Evolutionary conservation across 805 yeast genomes (phyloP).

Genomic region (Wickerhamomyces bisporus): DNA sequence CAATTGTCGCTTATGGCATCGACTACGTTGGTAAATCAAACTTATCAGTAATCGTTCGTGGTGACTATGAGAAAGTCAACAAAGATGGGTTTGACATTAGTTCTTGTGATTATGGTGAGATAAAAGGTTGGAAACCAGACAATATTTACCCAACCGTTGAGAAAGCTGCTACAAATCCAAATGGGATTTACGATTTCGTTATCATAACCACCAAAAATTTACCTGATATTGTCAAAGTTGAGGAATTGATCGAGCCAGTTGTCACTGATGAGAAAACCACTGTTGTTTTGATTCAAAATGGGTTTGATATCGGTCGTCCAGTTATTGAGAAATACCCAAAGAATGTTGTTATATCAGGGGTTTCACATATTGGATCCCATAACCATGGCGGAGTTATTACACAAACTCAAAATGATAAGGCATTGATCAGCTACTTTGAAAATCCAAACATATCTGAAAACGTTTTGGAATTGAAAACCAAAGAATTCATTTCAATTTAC

Average conservation of each 20-base stretch:
- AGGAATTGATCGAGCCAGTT: slow-evolving; percentile 46
- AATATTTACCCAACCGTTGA: slow-evolving; percentile 40
- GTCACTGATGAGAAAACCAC: slow-evolving; percentile 39
- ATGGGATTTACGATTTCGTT: slow-evolving; percentile 38
- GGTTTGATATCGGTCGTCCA: slow-evolving; percentile 59
- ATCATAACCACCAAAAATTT: slow-evolving; percentile 58
- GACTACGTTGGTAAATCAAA: slow-evolving; percentile 40
- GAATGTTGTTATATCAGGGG: slow-evolving; percentile 51
- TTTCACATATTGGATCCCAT: slow-evolving; percentile 58
- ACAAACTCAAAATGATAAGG: slow-evolving; percentile 46
- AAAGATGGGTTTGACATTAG: slow-evolving; percentile 53
- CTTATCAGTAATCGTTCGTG: slow-evolving; percentile 60
- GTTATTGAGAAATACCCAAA: slow-evolving; percentile 45
- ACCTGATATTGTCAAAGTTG: slow-evolving; percentile 57
- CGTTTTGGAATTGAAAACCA: slow-evolving; percentile 28
- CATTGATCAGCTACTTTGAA: neutral
- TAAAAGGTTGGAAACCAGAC: slow-evolving; percentile 54
- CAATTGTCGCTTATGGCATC: slow-evolving; percentile 65
- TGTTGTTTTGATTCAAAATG: slow-evolving; percentile 60
- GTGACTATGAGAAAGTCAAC: slow-evolving; percentile 52
- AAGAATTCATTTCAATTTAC: slow-evolving; percentile 37
- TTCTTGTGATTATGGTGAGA: slow-evolving; percentile 57
- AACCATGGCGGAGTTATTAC: slow-evolving; percentile 42
- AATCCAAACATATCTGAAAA: slow-evolving; percentile 31
- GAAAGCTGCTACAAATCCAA: slow-evolving; percentile 38